Base-by-base conservation (phyloP, 352 stramenopile genomes). In the Aphanomyces astaci region DNA sequence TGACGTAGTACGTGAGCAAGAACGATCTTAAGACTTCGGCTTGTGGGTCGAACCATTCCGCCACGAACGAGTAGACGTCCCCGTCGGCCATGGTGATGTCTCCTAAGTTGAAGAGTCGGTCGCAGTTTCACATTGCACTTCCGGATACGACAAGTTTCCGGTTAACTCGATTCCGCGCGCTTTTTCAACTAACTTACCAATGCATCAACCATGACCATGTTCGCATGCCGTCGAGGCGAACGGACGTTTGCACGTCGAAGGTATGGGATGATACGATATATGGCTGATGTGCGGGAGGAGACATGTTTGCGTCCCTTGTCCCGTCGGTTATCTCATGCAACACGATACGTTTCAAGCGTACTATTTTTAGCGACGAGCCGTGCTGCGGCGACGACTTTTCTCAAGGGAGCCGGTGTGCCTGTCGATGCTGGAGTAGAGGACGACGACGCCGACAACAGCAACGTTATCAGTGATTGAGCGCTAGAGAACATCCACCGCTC, bases 1-100 rank as follows among this genome's bases (percentile, higher is more conserved):
- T 81, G 66, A 74, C 75, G 56, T 88, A 81, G 70, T 87, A 91
- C 66, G 88, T 77, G 62, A 93, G 76, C 52, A 90, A 78, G 72
- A 87, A 93, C 22, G 73, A 75, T 64, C 90, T 87, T 66, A 78
- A 76, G 49, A 88, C 73, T 46, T 81, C 78, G 5, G 80, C 84
- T 63, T 93, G 84, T 2, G 82, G 78, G 63, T 93, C 82, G 64
- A 84, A 75, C 84, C 84, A 93, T 74, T 93, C 81, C 55, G 87
- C 74, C 30, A 90, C 85, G 72, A 90, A 90, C 22, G 84, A 80
- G 25, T 90, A 78, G 46, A 86, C 69, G 52, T 86, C 57, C 51
- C 89, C 80, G 68, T 89, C 78, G 46, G 75, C 71, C 74, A 80
- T 82, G 22, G 36, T 24, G 22, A 4, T 30, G 40, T 25, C 39